Evolutionary conservation across 345 rosid species (phyloP), one percentile per base, ranked within the genome.

Genomic region (Durio zibethinus): DNA sequence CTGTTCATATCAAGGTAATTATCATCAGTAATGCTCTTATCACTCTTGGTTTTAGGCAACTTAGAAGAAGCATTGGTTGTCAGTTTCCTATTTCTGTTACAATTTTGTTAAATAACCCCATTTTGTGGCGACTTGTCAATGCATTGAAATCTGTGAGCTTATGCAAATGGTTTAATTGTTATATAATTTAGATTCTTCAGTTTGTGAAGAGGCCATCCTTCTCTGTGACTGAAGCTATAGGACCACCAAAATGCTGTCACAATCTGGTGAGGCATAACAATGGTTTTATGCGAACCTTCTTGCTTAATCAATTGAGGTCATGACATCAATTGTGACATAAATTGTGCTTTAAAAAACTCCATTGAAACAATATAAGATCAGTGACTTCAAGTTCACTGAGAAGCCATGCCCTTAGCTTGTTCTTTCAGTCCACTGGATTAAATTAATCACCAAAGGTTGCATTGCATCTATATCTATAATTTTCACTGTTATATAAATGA

Each of bases 391-490:
- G 35, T 25, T 61, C 40, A 21, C 21, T 36, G 68, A 82, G 85
- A 78, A 78, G 86, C 47, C 78, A 73, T 73, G 78, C 50, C 35
- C 75, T 77, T 67, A 10, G 43, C 60, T 71, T 31, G 36, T 21
- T 76, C 21, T 15, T 68, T 25, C 16, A 75, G 78, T 63, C 79
- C 77, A 60, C 48, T 69, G 52, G 60, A 74, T 81, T 66, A 77
- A 72, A 60, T n/a, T 59, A 64, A 11, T 67, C 65, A 15, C 82
- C 69, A 72, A 31, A 54, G 29, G 38, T 85, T 57, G 36, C 68
- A 23, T 85, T 57, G 36, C 68, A 23, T 76, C n/a, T 10, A 2
- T 15, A 5, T 4, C n/a, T 5, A 14, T 40, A 40, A 18, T 50
- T 56, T 47, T 63, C 66, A n/a, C 14, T 48, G 40, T 20, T 23